Conservation (phyloP, 1,284 basidiomycete genomes). For the Cutaneotrichosporon dermatis region DNA sequence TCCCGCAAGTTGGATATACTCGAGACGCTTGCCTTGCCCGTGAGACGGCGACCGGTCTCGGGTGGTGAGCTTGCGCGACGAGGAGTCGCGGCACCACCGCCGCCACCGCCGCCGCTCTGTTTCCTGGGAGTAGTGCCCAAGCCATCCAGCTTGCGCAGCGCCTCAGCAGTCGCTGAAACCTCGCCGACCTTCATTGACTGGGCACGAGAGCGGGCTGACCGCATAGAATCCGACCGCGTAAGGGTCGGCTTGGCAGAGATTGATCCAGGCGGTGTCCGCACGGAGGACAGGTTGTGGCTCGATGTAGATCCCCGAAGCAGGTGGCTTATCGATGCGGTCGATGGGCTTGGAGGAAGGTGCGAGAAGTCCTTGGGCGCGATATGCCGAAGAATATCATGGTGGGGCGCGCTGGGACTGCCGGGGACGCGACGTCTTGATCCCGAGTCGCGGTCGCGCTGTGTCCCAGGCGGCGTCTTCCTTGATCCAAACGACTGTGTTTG, state of each 20-base stretch:
- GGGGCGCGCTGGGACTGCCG: slow-evolving; percentile 26
- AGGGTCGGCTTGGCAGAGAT: slow-evolving; percentile 22
- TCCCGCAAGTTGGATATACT: slow-evolving; percentile 9
- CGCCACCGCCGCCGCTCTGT: slow-evolving; percentile 1
- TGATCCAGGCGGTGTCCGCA: slow-evolving; percentile 22
- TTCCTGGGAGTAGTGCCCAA: slow-evolving; percentile 63
- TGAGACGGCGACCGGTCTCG: slow-evolving; percentile 4
- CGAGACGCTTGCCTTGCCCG: slow-evolving; percentile 9
- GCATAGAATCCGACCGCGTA: slow-evolving; percentile 17
- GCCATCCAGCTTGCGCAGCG: slow-evolving; percentile 88
- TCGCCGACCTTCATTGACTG: slow-evolving; percentile 25
- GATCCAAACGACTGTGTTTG: slow-evolving; percentile 21
- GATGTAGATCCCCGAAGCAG: slow-evolving; percentile 61
- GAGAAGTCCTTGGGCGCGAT: slow-evolving; percentile 64
- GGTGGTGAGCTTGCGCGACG: slow-evolving; percentile 54
- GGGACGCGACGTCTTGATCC: slow-evolving; percentile 15
- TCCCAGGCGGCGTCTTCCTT: slow-evolving; percentile 35
- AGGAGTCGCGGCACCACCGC: slow-evolving; percentile 34
- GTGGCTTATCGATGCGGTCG: slow-evolving; percentile 74
- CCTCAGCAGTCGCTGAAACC: slow-evolving; percentile 83
- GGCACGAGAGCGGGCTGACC: slow-evolving; percentile 9
- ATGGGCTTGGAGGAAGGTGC: slow-evolving; percentile 79
- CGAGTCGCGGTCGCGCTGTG: slow-evolving; percentile 5
- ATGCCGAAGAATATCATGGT: slow-evolving; percentile 51
- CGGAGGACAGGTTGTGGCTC: slow-evolving; percentile 46